Evolutionary conservation across 495 filamentous ascomycete genomes (phyloP).

Genomic region (Penicillium desertorum): DNA sequence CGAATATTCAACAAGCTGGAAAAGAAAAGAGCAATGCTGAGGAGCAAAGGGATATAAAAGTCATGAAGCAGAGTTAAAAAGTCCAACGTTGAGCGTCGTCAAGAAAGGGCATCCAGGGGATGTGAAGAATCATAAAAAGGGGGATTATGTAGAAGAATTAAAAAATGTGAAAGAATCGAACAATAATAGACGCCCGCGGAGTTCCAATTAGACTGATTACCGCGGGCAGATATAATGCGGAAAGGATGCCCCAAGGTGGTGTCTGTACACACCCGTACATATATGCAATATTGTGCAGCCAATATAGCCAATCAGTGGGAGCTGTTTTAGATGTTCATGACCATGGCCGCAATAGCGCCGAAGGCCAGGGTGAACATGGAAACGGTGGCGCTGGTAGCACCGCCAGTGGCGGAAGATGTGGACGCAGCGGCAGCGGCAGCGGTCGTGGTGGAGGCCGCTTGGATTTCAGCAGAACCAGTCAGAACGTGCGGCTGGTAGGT

Average conservation of each 20-base stretch:
- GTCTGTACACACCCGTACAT: conserved; percentile 18
- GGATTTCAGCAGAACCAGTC: conserved; percentile 8
- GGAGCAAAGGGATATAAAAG: conserved; percentile 27
- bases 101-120: conserved; percentile 16
- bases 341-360: conserved; percentile 32
- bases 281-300: conserved; percentile 6
- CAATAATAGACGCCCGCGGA: conserved; percentile 12
- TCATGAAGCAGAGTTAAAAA: conserved; percentile 25
- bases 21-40: conserved; percentile 23
- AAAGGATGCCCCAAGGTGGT: conserved; percentile 6
- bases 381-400: conserved; percentile 24
- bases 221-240: conserved; percentile 6
- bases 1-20: conserved; percentile 31
- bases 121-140: conserved; percentile 19
- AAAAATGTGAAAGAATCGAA: conserved; percentile 18
- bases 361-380: conserved; percentile 32
- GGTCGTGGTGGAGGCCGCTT: conserved; percentile 15
- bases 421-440: conserved; percentile 17
- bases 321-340: conserved; percentile 25
- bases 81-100: conserved; percentile 32
- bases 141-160: conserved; percentile 24
- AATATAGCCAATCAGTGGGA: conserved; percentile 2
- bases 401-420: conserved; percentile 17
- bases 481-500: conserved; percentile 13
- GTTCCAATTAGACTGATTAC: conserved; percentile 10